These are phyloP conservation scores for Cupressus sempervirens DNA, from an alignment of 75 land plant genomes.

Conservation along the genomic window DNA sequence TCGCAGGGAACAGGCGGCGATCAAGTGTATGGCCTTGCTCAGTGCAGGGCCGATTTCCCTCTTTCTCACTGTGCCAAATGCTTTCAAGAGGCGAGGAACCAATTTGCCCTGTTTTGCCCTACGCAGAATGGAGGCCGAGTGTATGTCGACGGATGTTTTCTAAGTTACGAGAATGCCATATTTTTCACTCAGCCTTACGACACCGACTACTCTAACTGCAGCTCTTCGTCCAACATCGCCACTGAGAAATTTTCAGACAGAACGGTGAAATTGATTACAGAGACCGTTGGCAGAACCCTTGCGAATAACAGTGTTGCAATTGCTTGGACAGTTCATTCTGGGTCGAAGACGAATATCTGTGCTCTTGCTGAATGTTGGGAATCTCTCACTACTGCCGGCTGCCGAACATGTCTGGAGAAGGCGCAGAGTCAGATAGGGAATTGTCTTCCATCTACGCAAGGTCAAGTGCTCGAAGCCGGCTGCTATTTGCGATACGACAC, in stretches of 20 bases:
- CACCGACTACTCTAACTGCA: too few relatives aligned
- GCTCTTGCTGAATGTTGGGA: conserved; percentile 38
- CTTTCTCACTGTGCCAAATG: conserved; percentile 32
- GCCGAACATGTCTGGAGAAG: conserved; percentile 18
- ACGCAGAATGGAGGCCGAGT: not conserved
- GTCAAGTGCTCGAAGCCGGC: conserved; percentile 25
- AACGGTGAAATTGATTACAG: too few relatives aligned
- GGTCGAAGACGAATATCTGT: not conserved
- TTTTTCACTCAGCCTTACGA: too few relatives aligned
- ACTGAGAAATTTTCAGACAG: too few relatives aligned
- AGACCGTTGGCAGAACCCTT: too few relatives aligned
- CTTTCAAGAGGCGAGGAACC: conserved; percentile 27
- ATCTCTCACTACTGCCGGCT: conserved; percentile 12
- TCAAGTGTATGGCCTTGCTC: conserved; percentile 39
- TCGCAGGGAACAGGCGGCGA: not conserved
- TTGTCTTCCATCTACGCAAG: conserved; percentile 14
- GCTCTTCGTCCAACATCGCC: too few relatives aligned
- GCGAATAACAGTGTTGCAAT: too few relatives aligned
- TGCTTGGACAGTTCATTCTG: too few relatives aligned
- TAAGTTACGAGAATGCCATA: too few relatives aligned
- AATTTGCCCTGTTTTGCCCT: conserved; percentile 31
- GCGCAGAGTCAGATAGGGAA: not conserved
- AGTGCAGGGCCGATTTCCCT: conserved; percentile 50
- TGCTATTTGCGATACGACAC: conserved; percentile 32
- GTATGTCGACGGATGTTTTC: too few relatives aligned